These are phyloP conservation scores for Fomitiporia mediterranea DNA, from an alignment of 1,284 basidiomycete genomes.

Conservation along the genomic window DNA sequence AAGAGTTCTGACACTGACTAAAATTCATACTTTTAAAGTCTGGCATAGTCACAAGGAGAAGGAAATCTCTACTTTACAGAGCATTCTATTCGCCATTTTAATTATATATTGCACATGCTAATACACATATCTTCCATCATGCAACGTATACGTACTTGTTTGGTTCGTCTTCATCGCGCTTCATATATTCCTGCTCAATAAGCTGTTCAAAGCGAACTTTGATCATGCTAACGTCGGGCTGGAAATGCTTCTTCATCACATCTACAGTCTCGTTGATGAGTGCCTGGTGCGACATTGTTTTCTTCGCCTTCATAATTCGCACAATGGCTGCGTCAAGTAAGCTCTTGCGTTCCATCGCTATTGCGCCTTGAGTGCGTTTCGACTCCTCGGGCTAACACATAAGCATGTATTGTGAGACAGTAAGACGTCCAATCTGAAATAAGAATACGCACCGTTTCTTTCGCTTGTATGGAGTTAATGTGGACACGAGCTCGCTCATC, in stretches of 20 bases:
- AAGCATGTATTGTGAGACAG: not conserved
- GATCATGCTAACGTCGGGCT: slow-evolving; percentile 69
- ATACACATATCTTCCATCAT: slow-evolving; percentile 26
- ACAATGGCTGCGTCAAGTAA: slow-evolving; percentile 93
- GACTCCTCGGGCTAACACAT: slow-evolving; percentile 75
- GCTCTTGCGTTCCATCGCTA: slow-evolving; percentile 83
- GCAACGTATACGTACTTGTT: slow-evolving; percentile 78
- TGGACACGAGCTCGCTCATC: slow-evolving; percentile 79
- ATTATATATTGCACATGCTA: slow-evolving; percentile 1
- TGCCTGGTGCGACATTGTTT: slow-evolving; percentile 73
- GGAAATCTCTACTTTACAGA: not conserved
- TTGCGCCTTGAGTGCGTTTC: slow-evolving; percentile 74
- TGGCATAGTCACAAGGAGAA: too few species aligned
- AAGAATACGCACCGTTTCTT: slow-evolving; percentile 64
- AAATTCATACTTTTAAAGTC: too few species aligned
- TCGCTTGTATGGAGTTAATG: slow-evolving; percentile 95
- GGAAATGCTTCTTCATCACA: slow-evolving; percentile 76
- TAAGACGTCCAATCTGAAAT: not conserved
- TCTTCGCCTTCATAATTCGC: slow-evolving; percentile 89
- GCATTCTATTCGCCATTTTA: not conserved
- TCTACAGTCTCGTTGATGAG: slow-evolving; percentile 77
- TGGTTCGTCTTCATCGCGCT: slow-evolving; percentile 67
- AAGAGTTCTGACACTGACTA: too few species aligned
- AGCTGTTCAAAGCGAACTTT: slow-evolving; percentile 80
- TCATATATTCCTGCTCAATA: slow-evolving; percentile 85